These are phyloP conservation scores for Pilobolus umbonatus DNA, from an alignment of 192 early-diverging fungal species.

Conservation along the genomic window DNA sequence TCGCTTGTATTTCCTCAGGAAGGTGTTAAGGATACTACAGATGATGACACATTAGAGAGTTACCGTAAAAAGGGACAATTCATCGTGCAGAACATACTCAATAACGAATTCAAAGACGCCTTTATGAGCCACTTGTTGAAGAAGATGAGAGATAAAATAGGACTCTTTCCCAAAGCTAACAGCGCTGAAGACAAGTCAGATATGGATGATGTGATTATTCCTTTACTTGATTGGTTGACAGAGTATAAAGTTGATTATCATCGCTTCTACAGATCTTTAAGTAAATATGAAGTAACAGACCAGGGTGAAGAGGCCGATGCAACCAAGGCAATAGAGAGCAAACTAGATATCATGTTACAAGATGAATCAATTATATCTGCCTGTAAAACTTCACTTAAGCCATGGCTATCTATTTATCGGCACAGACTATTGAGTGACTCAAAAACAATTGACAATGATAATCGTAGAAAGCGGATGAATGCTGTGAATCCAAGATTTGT, in stretches of 20 bases:
- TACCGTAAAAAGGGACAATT: slow-evolving; percentile 36
- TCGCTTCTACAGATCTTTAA: slow-evolving; percentile 66
- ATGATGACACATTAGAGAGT: slow-evolving; percentile 14
- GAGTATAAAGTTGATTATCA: slow-evolving; percentile 68
- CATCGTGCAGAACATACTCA: slow-evolving; percentile 47
- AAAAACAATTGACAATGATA: not conserved
- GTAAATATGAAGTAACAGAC: slow-evolving; percentile 42
- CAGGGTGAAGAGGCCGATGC: slow-evolving; percentile 12
- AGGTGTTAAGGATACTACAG: slow-evolving; percentile 1
- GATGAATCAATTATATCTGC: slow-evolving; percentile 25
- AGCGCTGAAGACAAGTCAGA: not conserved
- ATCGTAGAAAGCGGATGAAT: slow-evolving; percentile 59
- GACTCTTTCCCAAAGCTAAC: slow-evolving; percentile 24
- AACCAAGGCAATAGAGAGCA: slow-evolving; percentile 11
- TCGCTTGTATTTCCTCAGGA: slow-evolving; percentile 27
- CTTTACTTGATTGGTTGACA: slow-evolving; percentile 62
- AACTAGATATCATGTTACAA: slow-evolving; percentile 26
- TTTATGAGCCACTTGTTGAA: slow-evolving; percentile 46
- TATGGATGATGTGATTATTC: slow-evolving; percentile 52
- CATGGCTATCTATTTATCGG: slow-evolving; percentile 59
- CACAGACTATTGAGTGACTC: slow-evolving; percentile 41
- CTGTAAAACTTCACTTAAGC: slow-evolving; percentile 31
- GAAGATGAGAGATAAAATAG: slow-evolving; percentile 63
- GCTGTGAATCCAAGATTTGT: slow-evolving; percentile 70
- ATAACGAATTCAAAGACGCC: slow-evolving; percentile 42